A percentile compares a stretch with the other conserved stretches of the same genome.
These are phyloP conservation scores for Acorus gramineus DNA, from an alignment of 106 monocot species.

Conservation along the genomic window DNA sequence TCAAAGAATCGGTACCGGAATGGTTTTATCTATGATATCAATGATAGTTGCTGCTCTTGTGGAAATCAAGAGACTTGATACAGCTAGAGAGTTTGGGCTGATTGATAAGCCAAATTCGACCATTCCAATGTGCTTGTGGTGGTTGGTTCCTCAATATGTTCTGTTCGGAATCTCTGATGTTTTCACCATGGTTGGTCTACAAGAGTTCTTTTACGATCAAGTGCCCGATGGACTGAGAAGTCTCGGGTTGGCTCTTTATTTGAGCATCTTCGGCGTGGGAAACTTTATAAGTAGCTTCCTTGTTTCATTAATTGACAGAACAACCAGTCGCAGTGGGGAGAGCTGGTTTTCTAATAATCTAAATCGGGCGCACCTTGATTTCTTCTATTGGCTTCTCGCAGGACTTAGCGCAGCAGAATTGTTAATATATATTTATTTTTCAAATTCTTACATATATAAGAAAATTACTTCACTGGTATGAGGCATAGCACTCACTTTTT, in stretches of 20 bases:
- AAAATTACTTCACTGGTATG: too few species aligned
- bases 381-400: conserved; percentile 8
- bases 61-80: conserved; percentile 15
- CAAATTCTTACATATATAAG: too few species aligned
- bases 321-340: background rate
- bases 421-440: too few species aligned
- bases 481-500: too few species aligned
- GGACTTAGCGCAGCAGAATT: too few species aligned
- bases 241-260: conserved; percentile 24
- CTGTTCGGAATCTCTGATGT: conserved; percentile 19
- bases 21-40: conserved; percentile 18
- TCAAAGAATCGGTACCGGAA: conserved; percentile 42
- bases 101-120: conserved; percentile 13
- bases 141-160: conserved; percentile 28
- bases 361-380: conserved; percentile 17
- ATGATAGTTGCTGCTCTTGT: conserved; percentile 34
- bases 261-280: conserved; percentile 24
- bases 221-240: conserved; percentile 23
- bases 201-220: conserved; percentile 36
- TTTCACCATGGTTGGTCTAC: conserved; percentile 26
- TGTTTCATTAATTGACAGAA: conserved; percentile 9
- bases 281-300: conserved; percentile 28
- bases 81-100: conserved; percentile 17
- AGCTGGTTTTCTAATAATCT: conserved; percentile 19
- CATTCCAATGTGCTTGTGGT: conserved; percentile 19